A percentile compares a stretch with the other conserved stretches of the same genome.
phyloP scores from a whole-genome alignment of 306 rosid species.

The Spatholobus suberectus region DNA sequence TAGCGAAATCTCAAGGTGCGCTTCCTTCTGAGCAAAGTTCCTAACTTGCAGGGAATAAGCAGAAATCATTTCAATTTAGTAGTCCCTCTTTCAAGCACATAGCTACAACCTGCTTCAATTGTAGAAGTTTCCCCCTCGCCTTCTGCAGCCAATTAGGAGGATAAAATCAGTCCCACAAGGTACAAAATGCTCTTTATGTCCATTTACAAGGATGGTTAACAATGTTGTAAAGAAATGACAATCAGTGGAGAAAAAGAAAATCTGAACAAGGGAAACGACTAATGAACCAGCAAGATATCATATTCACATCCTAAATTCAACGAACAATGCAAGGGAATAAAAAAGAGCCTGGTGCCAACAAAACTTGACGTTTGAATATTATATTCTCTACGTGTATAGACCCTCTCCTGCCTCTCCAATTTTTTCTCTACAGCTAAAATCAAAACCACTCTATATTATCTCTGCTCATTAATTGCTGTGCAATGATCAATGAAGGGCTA shows the following conservation, averaged over 20 bases:
- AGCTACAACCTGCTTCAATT: slow-evolving; percentile 70
- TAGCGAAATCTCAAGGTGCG: slow-evolving; percentile 28
- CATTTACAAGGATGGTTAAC: background rate
- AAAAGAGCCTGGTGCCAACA: slow-evolving; percentile 16
- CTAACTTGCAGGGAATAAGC: slow-evolving; percentile 37
- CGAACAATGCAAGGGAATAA: slow-evolving; percentile 26
- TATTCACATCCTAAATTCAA: slow-evolving; percentile 9
- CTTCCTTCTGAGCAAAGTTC: slow-evolving; percentile 21
- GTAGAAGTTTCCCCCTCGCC: slow-evolving; percentile 74
- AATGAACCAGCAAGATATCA: background rate
- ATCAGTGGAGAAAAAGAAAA: background rate
- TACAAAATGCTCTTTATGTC: slow-evolving; percentile 5
- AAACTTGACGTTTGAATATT: slow-evolving; percentile 20
- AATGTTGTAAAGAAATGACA: background rate
- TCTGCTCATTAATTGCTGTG: background rate
- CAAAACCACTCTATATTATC: background rate
- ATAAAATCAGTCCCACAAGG: slow-evolving; percentile 35
- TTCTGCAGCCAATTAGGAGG: slow-evolving; percentile 59
- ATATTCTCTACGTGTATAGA: background rate
- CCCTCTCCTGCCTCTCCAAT: background rate
- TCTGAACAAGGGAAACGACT: background rate
- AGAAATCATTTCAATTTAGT: slow-evolving; percentile 49
- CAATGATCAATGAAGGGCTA: background rate
- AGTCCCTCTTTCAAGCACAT: slow-evolving; percentile 75
- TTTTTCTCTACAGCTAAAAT: background rate